Evolutionary conservation across 768 basidiomycete genomes (phyloP).

Genomic region (Paxillus ammoniavirescens): DNA sequence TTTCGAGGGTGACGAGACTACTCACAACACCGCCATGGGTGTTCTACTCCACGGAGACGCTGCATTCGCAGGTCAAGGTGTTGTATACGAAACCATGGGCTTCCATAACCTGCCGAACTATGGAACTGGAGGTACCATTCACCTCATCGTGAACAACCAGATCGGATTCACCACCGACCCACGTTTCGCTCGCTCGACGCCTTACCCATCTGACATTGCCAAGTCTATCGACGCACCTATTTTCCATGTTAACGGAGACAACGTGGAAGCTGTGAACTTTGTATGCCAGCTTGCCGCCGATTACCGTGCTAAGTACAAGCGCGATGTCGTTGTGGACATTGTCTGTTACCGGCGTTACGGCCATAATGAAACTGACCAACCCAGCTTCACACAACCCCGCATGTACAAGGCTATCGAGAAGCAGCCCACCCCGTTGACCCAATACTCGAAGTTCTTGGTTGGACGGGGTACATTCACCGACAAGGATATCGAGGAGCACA

Average conservation of each 20-base stretch:
- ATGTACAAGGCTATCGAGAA: constrained; percentile 98
- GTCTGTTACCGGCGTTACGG: constrained; percentile 99
- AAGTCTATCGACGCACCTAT: constrained; percentile 98
- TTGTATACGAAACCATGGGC: constrained; percentile 99
- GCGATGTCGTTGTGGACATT: constrained; percentile 97
- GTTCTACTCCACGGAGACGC: constrained; percentile 97
- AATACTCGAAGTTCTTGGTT: constrained; percentile 89
- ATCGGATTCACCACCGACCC: constrained; percentile 99
- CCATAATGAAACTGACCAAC: constrained; percentile 99
- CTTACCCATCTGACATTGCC: constrained; percentile 97
- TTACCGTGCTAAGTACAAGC: constrained; percentile 97
- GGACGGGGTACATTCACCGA: constrained; percentile 93
- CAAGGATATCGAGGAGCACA: constrained; percentile 96
- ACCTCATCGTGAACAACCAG: constrained; percentile 98
- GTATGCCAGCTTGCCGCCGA: constrained; percentile 98
- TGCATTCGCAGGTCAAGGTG: constrained; percentile 96
- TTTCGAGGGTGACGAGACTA: constrained; percentile 81
- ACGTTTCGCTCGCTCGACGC: constrained; percentile 94
- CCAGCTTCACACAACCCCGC: constrained; percentile 95
- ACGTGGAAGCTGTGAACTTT: constrained; percentile 97
- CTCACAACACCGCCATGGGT: constrained; percentile 86
- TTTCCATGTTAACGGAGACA: constrained; percentile 99
- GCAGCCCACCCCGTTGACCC: constrained; percentile 87
- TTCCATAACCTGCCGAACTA: constrained; percentile 94
- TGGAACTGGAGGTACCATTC: constrained; percentile 97